phyloP scores from a whole-genome alignment of 345 rosid genomes.

The Anastatica hierochuntica region DNA sequence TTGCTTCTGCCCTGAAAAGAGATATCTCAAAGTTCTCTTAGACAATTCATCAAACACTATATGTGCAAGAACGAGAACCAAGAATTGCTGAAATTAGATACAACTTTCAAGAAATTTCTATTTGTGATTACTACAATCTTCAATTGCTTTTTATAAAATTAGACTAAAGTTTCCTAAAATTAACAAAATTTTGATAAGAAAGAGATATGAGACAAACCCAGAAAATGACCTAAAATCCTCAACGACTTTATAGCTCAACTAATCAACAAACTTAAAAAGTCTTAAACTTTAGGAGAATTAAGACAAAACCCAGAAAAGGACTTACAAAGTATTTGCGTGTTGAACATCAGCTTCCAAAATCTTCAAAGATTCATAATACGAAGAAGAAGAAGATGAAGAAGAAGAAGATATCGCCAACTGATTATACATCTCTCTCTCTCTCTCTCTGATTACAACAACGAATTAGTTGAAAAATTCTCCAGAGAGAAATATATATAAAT shows the following conservation, averaged over 20 bases:
- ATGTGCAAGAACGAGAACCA: background rate
- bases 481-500: background rate
- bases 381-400: conserved; percentile 21
- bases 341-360: conserved; percentile 81
- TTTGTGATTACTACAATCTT: background rate
- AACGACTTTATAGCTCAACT: conserved; percentile 20
- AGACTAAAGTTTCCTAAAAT: conserved; percentile 15
- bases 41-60: conserved; percentile 6
- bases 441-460: conserved; percentile 8
- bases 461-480: background rate
- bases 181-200: conserved; percentile 5
- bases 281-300: conserved; percentile 4
- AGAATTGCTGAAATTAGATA: too few species aligned
- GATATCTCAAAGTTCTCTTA: conserved; percentile 11
- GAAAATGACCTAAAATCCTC: conserved; percentile 2
- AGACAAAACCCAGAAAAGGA: conserved; percentile 22
- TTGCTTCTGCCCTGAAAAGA: conserved; percentile 64
- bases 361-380: conserved; percentile 69
- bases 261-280: conserved; percentile 10
- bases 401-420: conserved; percentile 25
- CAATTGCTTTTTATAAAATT: background rate
- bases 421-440: conserved; percentile 22
- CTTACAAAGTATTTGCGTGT: conserved; percentile 81
- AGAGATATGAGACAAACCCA: background rate
- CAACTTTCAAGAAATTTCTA: background rate